Base-by-base conservation (phyloP, 2,329 filamentous ascomycete genomes). In the Aureobasidium sp. region DNA sequence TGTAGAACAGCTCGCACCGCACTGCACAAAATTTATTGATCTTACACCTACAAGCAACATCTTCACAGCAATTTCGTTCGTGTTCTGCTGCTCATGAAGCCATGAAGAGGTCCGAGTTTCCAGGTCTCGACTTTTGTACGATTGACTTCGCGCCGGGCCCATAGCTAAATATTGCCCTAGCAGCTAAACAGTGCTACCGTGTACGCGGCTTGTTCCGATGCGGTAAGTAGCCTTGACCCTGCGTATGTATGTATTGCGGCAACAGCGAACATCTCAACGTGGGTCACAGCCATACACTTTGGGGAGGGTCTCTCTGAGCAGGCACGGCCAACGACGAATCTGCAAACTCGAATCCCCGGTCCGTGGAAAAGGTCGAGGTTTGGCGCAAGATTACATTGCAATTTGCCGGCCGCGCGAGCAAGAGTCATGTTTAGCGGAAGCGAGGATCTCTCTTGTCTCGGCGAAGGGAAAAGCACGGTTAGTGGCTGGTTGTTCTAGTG, bases 401-500 rank as follows among this genome's bases (percentile, higher is more conserved):
- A 57, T 57, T 57, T 57, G 53, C 53, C 53, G 53, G 53, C 29
- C 53, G 53, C 53, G 40, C 25, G 43, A 49, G 43, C 54, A 58
- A 58, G 55, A 58, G 55, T 58, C 55, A 58, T 58, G 55, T 21
- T 27, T n/a, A 27, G 49, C 37, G 40, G 21, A 58, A 58, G 43
- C 55, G 55, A 58, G 43, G 43, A 47, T 58, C 55, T 40, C 40
- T 25, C 45, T 49, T n/a, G 23, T 38, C 23, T 47, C 43, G 37
- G 42, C 19, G 13, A 43, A 49, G 38, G 43, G 23, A 46, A 38
- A 49, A 47, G 55, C 55, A 58, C 55, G 43, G 55, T 21, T 40
- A 33, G 55, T 58, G 55, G 55, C 55, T 58, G 55, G 11, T 17
- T 49, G 43, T 58, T 38, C 55, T 58, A 58, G 43, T 58, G 55